A percentile compares a stretch with the other conserved stretches of the same genome.
Conservation (phyloP, 176 grass and related monocot species). For the Puya raimondii region DNA sequence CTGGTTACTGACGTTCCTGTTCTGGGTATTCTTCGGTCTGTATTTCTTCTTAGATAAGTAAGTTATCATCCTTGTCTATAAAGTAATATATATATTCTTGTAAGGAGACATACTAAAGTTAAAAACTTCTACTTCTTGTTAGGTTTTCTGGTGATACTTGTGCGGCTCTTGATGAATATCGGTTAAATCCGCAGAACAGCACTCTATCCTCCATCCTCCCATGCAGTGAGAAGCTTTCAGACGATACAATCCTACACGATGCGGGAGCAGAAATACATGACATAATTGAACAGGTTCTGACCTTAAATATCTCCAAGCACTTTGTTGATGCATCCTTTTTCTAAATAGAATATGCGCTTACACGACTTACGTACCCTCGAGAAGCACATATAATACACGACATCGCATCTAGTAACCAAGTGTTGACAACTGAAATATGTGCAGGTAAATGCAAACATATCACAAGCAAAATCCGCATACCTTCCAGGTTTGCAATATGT, state of each 20-base stretch:
- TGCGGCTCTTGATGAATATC: conserved; percentile 58
- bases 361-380: too few species aligned
- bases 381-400: too few species aligned
- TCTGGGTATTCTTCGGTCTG: conserved; percentile 72
- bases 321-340: conserved; percentile 7
- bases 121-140: neutral
- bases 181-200: conserved; percentile 63
- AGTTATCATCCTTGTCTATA: conserved; percentile 16
- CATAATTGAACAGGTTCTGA: conserved; percentile 57
- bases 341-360: neutral
- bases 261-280: conserved; percentile 54
- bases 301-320: conserved; percentile 1
- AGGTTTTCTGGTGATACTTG: conserved; percentile 76
- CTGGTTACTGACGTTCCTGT: conserved; percentile 58
- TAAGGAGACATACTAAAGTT: neutral
- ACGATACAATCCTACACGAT: conserved; percentile 37
- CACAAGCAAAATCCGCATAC: conserved; percentile 41
- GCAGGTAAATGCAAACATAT: conserved; percentile 79
- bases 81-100: neutral
- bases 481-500: conserved; percentile 59
- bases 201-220: conserved; percentile 67
- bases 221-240: conserved; percentile 42
- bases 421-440: neutral
- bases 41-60: conserved; percentile 81
- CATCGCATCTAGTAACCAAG: too few species aligned